Percentiles rank a stretch among this genome's conserved stretches.
phyloP scores from a whole-genome alignment of 495 filamentous ascomycete species.

The Podospora comata region DNA sequence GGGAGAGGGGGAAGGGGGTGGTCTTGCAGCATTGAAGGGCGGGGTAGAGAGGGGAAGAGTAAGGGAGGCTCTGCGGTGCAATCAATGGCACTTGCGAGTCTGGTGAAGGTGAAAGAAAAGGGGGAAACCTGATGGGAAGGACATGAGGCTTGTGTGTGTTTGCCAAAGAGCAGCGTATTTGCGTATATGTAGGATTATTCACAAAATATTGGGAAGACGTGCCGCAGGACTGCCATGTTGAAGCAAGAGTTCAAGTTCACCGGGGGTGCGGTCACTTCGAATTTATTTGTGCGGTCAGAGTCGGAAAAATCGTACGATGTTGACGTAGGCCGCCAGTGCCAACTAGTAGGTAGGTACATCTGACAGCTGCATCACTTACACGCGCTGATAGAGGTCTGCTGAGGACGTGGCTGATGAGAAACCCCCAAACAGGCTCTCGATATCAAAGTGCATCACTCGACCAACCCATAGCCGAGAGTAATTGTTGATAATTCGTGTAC shows the following conservation, averaged over 20 bases:
- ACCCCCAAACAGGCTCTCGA: neutral
- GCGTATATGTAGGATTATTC: neutral
- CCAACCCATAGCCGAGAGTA: neutral
- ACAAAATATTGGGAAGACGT: neutral
- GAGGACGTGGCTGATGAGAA: too few relatives aligned
- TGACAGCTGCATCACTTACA: neutral
- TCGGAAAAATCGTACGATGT: neutral
- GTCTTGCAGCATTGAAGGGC: constrained; percentile 57
- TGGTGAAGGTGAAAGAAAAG: neutral
- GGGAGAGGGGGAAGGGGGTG: constrained; percentile 74
- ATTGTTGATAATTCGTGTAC: neutral
- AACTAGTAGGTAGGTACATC: neutral
- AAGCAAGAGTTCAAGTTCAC: neutral
- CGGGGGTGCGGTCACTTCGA: neutral
- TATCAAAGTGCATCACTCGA: neutral
- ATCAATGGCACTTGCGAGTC: neutral
- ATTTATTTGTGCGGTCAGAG: neutral
- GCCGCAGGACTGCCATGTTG: neutral
- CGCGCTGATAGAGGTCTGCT: too few relatives aligned
- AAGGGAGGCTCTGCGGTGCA: neutral
- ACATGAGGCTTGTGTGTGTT: neutral
- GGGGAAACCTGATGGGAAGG: neutral
- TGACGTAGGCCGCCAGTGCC: neutral
- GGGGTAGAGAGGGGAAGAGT: neutral
- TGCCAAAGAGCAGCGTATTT: neutral